These are phyloP conservation scores for Lentinus brumalis DNA, from an alignment of 768 basidiomycete species.

Conservation along the genomic window DNA sequence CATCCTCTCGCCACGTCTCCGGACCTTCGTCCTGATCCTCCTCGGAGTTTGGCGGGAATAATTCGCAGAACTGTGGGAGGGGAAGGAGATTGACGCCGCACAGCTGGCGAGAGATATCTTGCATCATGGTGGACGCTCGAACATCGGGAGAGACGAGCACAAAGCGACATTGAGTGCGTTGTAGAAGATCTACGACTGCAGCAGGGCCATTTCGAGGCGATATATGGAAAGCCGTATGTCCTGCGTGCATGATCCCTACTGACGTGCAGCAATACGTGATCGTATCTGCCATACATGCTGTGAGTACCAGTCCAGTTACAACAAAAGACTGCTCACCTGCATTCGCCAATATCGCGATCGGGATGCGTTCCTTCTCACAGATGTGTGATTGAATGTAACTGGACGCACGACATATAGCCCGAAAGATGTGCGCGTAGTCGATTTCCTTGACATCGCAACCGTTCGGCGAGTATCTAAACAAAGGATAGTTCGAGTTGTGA, in stretches of 20 bases:
- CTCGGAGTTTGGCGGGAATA: background rate
- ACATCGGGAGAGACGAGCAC: background rate
- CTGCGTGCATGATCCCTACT: constrained; percentile 22
- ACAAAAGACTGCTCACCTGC: background rate
- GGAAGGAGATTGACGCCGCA: background rate
- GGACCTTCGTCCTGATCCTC: background rate
- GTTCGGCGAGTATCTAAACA: too few species aligned
- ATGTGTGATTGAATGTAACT: too few species aligned
- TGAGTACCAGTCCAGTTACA: background rate
- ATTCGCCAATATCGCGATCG: background rate
- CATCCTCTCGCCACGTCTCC: background rate
- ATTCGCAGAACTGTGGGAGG: background rate
- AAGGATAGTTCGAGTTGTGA: too few species aligned
- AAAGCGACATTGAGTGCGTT: background rate
- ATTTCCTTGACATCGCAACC: too few species aligned
- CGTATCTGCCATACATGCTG: constrained; percentile 22
- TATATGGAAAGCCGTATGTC: constrained; percentile 33
- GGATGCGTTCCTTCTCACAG: too few species aligned
- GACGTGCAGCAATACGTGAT: constrained; percentile 17
- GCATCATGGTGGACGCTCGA: background rate
- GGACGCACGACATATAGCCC: too few species aligned
- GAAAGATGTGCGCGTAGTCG: too few species aligned
- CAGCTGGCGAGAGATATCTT: background rate
- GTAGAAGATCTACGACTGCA: constrained; percentile 32
- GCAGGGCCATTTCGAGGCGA: constrained; percentile 34